phyloP scores from a whole-genome alignment of 2,329 filamentous ascomycete species.

The Trichocomaceae sp. region DNA sequence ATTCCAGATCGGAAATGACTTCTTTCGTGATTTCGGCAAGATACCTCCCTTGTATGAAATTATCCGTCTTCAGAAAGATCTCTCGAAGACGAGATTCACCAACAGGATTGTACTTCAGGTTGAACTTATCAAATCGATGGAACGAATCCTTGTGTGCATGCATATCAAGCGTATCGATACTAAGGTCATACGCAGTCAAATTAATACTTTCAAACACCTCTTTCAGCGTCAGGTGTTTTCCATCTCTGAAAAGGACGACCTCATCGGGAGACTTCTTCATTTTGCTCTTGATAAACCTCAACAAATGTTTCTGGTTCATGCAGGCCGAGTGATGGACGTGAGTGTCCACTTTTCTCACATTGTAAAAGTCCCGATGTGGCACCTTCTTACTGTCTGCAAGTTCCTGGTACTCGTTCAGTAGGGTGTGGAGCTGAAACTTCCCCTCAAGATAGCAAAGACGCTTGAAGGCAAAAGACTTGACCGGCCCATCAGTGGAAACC shows the following conservation, averaged over 20 bases:
- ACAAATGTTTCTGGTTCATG: slow-evolving; percentile 98
- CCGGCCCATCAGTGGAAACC: slow-evolving; percentile 90
- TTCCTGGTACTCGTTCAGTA: slow-evolving; percentile 96
- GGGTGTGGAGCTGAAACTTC: slow-evolving; percentile 89
- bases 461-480: slow-evolving; percentile 94
- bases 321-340: slow-evolving; percentile 98
- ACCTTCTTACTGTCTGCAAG: slow-evolving; percentile 97
- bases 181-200: slow-evolving; percentile 91
- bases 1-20: slow-evolving; percentile 93
- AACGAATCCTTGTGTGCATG: slow-evolving; percentile 97
- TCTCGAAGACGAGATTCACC: slow-evolving; percentile 91
- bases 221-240: slow-evolving; percentile 78
- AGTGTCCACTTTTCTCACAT: slow-evolving; percentile 96
- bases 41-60: slow-evolving; percentile 92
- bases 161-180: slow-evolving; percentile 98
- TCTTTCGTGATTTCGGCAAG: slow-evolving; percentile 96
- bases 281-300: slow-evolving; percentile 99
- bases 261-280: slow-evolving; percentile 98
- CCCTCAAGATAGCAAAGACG: slow-evolving; percentile 92
- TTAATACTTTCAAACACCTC: slow-evolving; percentile 98
- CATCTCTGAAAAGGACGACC: slow-evolving; percentile 85
- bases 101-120: slow-evolving; percentile 96
- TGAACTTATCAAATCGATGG: slow-evolving; percentile 99
- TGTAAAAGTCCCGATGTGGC: slow-evolving; percentile 97
- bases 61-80: slow-evolving; percentile 99